Evolutionary conservation across 2,329 filamentous ascomycete species (phyloP).

Genomic region (Colletotrichum lupini): DNA sequence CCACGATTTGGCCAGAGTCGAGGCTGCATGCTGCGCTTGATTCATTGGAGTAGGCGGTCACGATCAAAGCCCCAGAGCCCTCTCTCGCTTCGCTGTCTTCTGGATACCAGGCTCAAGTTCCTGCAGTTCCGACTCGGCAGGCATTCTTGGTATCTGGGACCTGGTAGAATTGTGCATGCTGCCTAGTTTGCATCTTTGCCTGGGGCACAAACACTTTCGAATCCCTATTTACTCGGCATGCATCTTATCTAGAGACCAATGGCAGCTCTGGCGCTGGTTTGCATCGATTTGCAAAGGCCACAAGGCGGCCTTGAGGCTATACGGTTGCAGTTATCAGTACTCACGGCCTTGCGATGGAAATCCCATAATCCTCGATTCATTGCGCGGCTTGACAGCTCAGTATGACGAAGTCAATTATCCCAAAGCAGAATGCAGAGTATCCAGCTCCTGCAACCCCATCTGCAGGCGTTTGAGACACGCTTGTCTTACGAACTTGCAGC

Average conservation of each 20-base stretch:
- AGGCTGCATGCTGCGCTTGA: slow-evolving; percentile 10
- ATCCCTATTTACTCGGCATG: not conserved
- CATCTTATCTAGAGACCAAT: not conserved
- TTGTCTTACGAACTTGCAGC: slow-evolving; percentile 17
- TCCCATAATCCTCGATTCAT: not conserved
- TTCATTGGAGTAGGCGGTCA: slow-evolving; percentile 14
- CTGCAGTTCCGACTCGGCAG: slow-evolving; percentile 23
- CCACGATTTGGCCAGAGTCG: slow-evolving; percentile 8
- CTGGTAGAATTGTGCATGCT: not conserved
- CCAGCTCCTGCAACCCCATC: not conserved
- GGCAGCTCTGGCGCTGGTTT: not conserved
- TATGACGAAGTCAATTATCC: slow-evolving; percentile 5
- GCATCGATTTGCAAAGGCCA: not conserved
- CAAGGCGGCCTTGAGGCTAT: not conserved
- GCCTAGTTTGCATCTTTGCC: not conserved
- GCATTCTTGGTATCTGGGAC: slow-evolving; percentile 9
- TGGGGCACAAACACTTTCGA: slow-evolving; percentile 10
- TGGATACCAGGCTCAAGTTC: not conserved
- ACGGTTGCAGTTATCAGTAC: not conserved
- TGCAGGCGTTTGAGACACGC: slow-evolving; percentile 14
- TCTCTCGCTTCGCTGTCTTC: slow-evolving; percentile 24
- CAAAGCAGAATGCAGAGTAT: not conserved
- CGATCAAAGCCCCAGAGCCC: slow-evolving; percentile 6
- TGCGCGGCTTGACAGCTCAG: not conserved
- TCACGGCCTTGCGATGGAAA: slow-evolving; percentile 3